Conservation (phyloP, 352 stramenopile genomes). For the Phytophthora aleatoria region DNA sequence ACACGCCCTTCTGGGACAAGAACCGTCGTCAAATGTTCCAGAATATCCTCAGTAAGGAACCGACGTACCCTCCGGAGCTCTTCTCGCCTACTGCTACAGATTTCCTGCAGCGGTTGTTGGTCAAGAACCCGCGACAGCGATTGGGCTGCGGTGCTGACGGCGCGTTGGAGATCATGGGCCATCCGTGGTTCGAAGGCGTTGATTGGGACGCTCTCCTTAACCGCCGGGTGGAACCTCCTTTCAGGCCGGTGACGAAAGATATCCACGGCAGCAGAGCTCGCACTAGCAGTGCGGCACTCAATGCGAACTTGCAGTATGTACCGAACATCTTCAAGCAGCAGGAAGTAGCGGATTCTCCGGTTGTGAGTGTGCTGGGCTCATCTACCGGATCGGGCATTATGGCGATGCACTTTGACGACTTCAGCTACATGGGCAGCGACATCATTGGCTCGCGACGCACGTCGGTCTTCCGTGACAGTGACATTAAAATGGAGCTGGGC, state of each 20-base stretch:
- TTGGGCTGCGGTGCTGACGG: constrained; percentile 68
- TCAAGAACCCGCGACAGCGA: constrained; percentile 74
- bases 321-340: constrained; percentile 84
- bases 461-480: constrained; percentile 82
- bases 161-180: constrained; percentile 80
- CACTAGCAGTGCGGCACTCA: constrained; percentile 56
- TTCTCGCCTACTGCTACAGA: constrained; percentile 73
- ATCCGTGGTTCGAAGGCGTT: constrained; percentile 78
- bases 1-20: constrained; percentile 86
- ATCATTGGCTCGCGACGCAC: constrained; percentile 84
- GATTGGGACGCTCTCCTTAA: constrained; percentile 82
- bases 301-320: constrained; percentile 77
- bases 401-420: constrained; percentile 89
- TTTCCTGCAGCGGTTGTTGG: constrained; percentile 69
- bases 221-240: constrained; percentile 68
- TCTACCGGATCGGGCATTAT: constrained; percentile 57
- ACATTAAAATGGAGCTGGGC: constrained; percentile 85
- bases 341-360: constrained; percentile 81
- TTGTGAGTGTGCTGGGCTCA: constrained; percentile 52
- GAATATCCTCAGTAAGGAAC: constrained; percentile 81
- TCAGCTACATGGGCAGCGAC: constrained; percentile 89
- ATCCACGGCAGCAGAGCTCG: constrained; percentile 37
- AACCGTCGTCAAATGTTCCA: constrained; percentile 88
- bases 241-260: constrained; percentile 59
- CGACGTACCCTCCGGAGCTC: constrained; percentile 53